Evolutionary conservation across 441 rosid species (phyloP).

Genomic region (Eruca vesicaria): DNA sequence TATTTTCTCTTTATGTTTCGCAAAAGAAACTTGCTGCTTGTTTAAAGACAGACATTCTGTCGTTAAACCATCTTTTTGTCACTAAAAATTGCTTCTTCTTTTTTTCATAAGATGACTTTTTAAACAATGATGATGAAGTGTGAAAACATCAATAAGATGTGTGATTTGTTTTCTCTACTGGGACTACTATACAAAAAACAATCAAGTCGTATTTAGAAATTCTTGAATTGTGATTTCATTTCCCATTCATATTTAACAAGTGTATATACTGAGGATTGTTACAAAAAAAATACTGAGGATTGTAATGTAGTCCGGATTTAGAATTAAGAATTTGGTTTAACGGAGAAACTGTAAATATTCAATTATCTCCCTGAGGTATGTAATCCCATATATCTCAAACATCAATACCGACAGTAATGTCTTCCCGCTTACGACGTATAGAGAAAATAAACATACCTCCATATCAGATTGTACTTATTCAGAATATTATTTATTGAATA

Average conservation of each 20-base stretch:
- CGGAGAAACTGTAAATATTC: not conserved
- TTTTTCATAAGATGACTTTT: not conserved
- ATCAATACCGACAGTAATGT: not conserved
- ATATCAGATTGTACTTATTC: not conserved
- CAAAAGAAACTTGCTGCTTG: slow-evolving; percentile 28
- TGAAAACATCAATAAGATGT: slow-evolving; percentile 19
- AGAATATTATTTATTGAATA: not conserved
- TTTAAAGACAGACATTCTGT: slow-evolving; percentile 33
- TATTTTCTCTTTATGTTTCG: slow-evolving; percentile 14
- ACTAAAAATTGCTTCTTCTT: not conserved
- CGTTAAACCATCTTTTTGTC: slow-evolving; percentile 16
- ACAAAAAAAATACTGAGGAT: too few relatives aligned
- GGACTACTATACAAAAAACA: not conserved
- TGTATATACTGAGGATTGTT: not conserved
- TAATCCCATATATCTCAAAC: not conserved
- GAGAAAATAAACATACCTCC: not conserved
- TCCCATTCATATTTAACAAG: not conserved
- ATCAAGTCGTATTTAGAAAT: not conserved
- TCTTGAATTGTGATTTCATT: not conserved
- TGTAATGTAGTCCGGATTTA: not conserved
- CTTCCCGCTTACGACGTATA: not conserved
- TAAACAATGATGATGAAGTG: slow-evolving; percentile 11
- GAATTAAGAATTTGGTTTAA: not conserved
- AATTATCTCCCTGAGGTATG: not conserved
- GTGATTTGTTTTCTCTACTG: slow-evolving; percentile 10